Percentiles rank a stretch among this genome's conserved stretches.
Conservation (phyloP, 176 grass and related monocot genomes). For the Eragrostis curvula region DNA sequence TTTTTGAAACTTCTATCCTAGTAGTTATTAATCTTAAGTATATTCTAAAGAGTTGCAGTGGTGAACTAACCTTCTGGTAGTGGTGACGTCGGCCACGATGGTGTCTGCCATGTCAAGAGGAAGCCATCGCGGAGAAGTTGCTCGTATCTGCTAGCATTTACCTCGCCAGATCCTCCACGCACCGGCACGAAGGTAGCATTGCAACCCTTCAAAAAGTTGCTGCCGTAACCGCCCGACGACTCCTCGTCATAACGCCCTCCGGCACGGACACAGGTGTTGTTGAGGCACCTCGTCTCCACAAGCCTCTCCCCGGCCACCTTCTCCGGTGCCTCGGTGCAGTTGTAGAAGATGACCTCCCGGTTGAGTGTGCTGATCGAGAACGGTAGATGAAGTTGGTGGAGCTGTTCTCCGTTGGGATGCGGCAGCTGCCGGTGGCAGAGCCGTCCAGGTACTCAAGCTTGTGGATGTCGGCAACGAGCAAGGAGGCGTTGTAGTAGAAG, state of each 20-base stretch:
- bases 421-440: not conserved
- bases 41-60: too few species aligned
- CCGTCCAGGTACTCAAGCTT: not conserved
- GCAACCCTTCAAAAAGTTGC: slow-evolving; percentile 1
- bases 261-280: not conserved
- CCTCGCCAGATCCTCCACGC: rapidly evolving
- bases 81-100: too few species aligned
- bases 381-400: not conserved
- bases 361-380: slow-evolving; percentile 5
- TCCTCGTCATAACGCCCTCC: not conserved
- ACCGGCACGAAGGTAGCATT: not conserved
- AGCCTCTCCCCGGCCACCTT: not conserved
- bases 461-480: slow-evolving; percentile 24
- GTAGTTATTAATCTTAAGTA: too few species aligned
- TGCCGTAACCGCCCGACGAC: rapidly evolving
- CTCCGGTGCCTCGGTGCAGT: not conserved
- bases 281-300: not conserved
- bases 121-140: not conserved
- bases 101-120: slow-evolving; percentile 12
- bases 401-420: not conserved
- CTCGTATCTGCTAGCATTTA: not conserved
- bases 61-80: too few species aligned
- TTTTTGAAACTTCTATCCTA: too few species aligned
- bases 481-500: slow-evolving; percentile 8
- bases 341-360: slow-evolving; percentile 10